Evolutionary conservation across 768 basidiomycete genomes (phyloP).

Genomic region (Mycena galericulata): DNA sequence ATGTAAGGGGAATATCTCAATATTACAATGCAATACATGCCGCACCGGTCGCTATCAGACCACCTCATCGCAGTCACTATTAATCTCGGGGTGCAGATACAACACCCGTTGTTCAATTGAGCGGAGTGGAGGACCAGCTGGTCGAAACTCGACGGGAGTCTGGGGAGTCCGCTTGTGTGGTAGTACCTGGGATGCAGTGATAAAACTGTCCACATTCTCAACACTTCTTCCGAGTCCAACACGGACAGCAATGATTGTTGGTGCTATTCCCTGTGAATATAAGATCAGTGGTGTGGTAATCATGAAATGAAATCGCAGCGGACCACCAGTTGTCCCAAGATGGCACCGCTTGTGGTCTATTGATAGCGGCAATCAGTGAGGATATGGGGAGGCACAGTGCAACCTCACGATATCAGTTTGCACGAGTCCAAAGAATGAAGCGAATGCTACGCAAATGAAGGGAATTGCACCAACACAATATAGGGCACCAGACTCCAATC

Average conservation of each 20-base stretch:
- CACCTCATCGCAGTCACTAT: too few relatives aligned
- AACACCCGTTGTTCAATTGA: too few relatives aligned
- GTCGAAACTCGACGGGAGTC: too few relatives aligned
- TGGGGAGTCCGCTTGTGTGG: too few relatives aligned
- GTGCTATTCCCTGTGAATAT: not conserved
- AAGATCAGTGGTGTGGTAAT: not conserved
- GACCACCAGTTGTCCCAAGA: slow-evolving; percentile 20
- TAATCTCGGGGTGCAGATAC: too few relatives aligned
- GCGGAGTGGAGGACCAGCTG: too few relatives aligned
- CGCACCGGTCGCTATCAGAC: too few relatives aligned
- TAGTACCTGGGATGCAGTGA: too few relatives aligned
- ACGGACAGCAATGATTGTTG: slow-evolving; percentile 9
- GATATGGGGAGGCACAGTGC: not conserved
- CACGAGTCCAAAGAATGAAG: not conserved
- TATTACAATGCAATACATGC: too few relatives aligned
- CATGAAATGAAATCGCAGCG: not conserved
- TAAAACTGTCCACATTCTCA: not conserved
- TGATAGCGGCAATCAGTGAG: not conserved
- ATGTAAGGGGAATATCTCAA: too few relatives aligned
- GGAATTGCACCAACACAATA: slow-evolving; percentile 1
- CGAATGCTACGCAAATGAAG: not conserved
- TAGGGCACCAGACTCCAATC: slow-evolving; percentile 18
- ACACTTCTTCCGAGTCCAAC: not conserved
- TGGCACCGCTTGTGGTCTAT: slow-evolving; percentile 7
- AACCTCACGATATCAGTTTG: not conserved